A percentile compares a stretch with the other conserved stretches of the same genome.
Conservation (phyloP, 2,329 filamentous ascomycete genomes). For the Monosporascus ibericus region DNA sequence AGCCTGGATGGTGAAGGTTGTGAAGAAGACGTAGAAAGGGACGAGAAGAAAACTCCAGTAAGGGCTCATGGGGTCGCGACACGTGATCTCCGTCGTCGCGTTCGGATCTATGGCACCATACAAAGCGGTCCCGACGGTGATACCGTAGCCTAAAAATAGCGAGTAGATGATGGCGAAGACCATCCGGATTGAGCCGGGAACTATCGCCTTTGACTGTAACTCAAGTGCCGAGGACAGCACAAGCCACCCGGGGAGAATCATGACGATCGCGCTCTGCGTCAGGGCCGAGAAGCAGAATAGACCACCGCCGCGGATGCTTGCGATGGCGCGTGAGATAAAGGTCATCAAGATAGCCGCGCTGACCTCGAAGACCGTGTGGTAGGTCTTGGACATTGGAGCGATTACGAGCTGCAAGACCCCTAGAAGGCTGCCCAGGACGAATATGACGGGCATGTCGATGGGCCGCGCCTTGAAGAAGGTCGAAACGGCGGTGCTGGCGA, state of each 20-base stretch:
- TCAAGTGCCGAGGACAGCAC: conserved; percentile 51
- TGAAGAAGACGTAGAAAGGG: conserved; percentile 63
- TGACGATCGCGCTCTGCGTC: conserved; percentile 58
- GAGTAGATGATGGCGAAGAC: conserved; percentile 72
- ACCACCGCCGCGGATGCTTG: conserved; percentile 45
- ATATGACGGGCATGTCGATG: conserved; percentile 67
- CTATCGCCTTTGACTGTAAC: conserved; percentile 61
- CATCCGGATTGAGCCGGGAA: conserved; percentile 67
- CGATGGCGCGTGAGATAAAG: conserved; percentile 57
- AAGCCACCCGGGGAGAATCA: conserved; percentile 60
- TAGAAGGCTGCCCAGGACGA: conserved; percentile 63
- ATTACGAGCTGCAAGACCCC: conserved; percentile 66
- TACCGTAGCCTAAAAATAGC: conserved; percentile 65
- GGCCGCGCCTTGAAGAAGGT: conserved; percentile 68
- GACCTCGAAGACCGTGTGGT: conserved; percentile 61
- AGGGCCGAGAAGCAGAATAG: conserved; percentile 62
- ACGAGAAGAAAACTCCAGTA: conserved; percentile 64
- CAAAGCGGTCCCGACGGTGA: conserved; percentile 44
- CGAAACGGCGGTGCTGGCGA: conserved; percentile 65
- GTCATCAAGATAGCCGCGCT: conserved; percentile 55
- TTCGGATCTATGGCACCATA: conserved; percentile 38
- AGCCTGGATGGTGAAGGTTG: conserved; percentile 73
- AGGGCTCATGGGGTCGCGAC: conserved; percentile 22
- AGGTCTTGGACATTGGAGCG: conserved; percentile 62
- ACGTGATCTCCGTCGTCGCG: conserved; percentile 28